Percentiles rank a stretch among this genome's conserved stretches.
Conservation (phyloP, 1,284 basidiomycete genomes). For the Agaricales sp. region DNA sequence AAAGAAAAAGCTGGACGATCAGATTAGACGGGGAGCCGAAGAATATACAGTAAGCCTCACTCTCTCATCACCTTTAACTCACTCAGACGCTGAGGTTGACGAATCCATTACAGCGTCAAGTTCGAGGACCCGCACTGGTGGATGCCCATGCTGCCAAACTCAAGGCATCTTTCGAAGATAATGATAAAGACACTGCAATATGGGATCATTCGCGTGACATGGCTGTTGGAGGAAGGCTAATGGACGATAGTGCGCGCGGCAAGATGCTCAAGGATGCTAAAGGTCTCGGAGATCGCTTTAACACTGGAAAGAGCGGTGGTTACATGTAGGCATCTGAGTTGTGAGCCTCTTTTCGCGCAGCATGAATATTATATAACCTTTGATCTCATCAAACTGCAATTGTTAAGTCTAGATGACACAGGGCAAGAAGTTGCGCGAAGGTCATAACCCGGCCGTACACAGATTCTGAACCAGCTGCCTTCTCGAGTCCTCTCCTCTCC, state of each 20-base stretch:
- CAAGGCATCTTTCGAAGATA: constrained; percentile 31
- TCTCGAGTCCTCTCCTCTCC: not conserved
- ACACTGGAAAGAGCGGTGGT: constrained; percentile 54
- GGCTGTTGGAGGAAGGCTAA: constrained; percentile 70
- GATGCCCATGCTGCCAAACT: constrained; percentile 42
- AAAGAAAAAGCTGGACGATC: constrained; percentile 51
- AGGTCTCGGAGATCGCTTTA: constrained; percentile 74
- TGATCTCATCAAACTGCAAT: too few species aligned
- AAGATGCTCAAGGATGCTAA: constrained; percentile 73
- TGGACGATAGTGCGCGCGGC: constrained; percentile 74
- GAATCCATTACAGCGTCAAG: constrained; percentile 35
- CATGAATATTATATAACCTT: too few species aligned
- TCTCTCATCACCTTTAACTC: not conserved
- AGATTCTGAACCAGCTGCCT: not conserved
- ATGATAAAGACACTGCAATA: constrained; percentile 52
- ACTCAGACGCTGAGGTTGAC: constrained; percentile 4
- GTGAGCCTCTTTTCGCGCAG: too few species aligned
- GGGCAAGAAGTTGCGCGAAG: not conserved
- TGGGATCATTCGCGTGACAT: constrained; percentile 90
- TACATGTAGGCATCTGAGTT: constrained; percentile 16
- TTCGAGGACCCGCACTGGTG: constrained; percentile 60
- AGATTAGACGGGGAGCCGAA: constrained; percentile 61
- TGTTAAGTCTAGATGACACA: too few species aligned
- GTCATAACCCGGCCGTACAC: not conserved
- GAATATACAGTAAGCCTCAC: constrained; percentile 65